These are phyloP conservation scores for Hyphopichia wangnamkhiaoensis DNA, from an alignment of 1,139 yeast genomes.

Conservation along the genomic window DNA sequence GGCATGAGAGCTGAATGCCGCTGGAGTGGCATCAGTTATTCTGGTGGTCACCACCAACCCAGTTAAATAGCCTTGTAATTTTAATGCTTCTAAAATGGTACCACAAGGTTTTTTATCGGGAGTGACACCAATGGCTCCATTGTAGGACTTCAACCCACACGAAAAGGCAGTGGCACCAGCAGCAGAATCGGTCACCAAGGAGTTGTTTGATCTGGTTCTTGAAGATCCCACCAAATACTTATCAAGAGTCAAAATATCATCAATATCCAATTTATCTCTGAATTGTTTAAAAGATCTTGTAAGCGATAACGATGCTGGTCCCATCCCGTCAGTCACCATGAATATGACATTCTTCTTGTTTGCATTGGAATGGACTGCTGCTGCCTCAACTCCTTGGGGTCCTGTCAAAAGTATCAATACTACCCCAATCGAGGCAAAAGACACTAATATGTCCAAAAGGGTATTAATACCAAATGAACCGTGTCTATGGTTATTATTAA, in stretches of 20 bases:
- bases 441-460: neutral
- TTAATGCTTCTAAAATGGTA: slow-evolving; percentile 80
- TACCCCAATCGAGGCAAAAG: neutral
- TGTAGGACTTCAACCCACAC: slow-evolving; percentile 75
- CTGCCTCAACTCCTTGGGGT: neutral
- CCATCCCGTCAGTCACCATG: slow-evolving; percentile 92
- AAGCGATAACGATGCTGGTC: slow-evolving; percentile 77
- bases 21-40: slow-evolving; percentile 84
- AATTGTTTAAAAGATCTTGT: slow-evolving; percentile 71
- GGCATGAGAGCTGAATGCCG: slow-evolving; percentile 79
- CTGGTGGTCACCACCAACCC: slow-evolving; percentile 88
- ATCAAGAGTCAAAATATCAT: slow-evolving; percentile 62
- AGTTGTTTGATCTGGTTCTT: slow-evolving; percentile 70
- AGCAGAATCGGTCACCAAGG: slow-evolving; percentile 84
- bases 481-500: neutral
- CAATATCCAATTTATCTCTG: slow-evolving; percentile 49
- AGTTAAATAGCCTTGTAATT: slow-evolving; percentile 70
- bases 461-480: neutral
- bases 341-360: slow-evolving; percentile 65
- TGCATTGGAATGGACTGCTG: slow-evolving; percentile 10
- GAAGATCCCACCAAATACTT: slow-evolving; percentile 71
- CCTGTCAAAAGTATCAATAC: neutral
- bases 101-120: slow-evolving; percentile 69
- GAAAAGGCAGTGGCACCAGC: slow-evolving; percentile 94
- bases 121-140: slow-evolving; percentile 81